These are phyloP conservation scores for Puccinia horiana DNA, from an alignment of 1,284 basidiomycete species.

Conservation along the genomic window DNA sequence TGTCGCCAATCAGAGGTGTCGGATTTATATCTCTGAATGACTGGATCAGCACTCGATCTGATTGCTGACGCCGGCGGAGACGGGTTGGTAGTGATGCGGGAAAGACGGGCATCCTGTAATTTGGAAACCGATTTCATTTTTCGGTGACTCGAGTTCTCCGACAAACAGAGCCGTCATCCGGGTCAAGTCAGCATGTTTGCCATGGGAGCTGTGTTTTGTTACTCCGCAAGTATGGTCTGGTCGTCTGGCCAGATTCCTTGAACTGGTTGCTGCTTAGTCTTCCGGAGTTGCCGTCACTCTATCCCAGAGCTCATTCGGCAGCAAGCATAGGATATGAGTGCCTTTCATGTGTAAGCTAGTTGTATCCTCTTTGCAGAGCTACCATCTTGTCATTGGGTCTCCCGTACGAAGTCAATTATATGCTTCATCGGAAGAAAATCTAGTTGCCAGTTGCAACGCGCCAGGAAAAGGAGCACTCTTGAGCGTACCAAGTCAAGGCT, in stretches of 20 bases:
- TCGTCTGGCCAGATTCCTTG: not conserved
- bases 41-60: not conserved
- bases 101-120: slow-evolving; percentile 7
- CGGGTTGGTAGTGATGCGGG: not conserved
- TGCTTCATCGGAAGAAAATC: not conserved
- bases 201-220: not conserved
- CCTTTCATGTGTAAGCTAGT: not conserved
- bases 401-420: slow-evolving; percentile 4
- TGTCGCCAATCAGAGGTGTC: not conserved
- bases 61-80: too few species aligned
- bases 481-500: not conserved
- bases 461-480: not conserved
- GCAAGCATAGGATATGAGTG: not conserved
- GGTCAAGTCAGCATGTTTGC: slow-evolving; percentile 20
- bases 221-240: not conserved
- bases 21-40: slow-evolving; percentile 1
- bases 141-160: not conserved
- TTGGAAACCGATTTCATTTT: slow-evolving; percentile 17
- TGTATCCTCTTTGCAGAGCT: too few species aligned
- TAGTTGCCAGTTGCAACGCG: slow-evolving; percentile 3
- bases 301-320: not conserved
- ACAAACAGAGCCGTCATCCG: not conserved
- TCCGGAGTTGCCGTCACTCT: slow-evolving; percentile 1
- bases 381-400: slow-evolving; percentile 2
- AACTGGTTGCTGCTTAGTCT: slow-evolving; percentile 2